Base-by-base conservation (phyloP, 2,329 filamentous ascomycete species). In the Aureobasidium pullulans region DNA sequence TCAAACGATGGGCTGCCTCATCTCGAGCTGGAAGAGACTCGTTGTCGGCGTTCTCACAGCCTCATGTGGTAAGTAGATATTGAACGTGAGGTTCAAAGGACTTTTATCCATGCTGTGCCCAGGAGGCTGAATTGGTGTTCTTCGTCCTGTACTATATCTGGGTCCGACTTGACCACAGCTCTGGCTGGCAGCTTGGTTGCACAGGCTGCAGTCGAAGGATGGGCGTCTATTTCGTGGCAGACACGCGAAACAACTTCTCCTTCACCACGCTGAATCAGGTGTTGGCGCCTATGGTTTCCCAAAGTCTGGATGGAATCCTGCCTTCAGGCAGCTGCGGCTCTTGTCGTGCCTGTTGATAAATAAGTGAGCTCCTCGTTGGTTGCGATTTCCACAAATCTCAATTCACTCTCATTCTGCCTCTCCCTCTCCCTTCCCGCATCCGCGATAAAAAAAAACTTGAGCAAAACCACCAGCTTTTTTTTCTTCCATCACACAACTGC, bases 171-270 rank as follows among this genome's bases (percentile, higher is more conserved):
- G 23, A 19, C 31, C n/a, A 8, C 23, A 23, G 23, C 23, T 15
- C 31, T 19, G 31, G 29, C 46, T 48, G 46, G 11, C 6, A 16
- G 44, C 28, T 31, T 50, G 15, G 31, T 15, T 50, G 47, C 28
- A 13, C 34, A 50, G 47, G 47, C 47, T 50, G 47, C 47, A 50
- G 47, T 50, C 34, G 47, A 50, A 39, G 47, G 47, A 39, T 39
- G 47, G 47, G 34, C 34, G 34, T 36, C 47, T 40, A 40, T 15
- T n/a, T 13, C 6, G 37, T 40, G 37, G 37, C 6, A n/a, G 47
- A 19, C n/a, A 37, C 31, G 15, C 47, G 47, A 50, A 50, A 39
- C 47, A 50, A 28, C 34, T 39, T 37, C 47, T 37, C 32, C 34
- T 39, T 50, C 47, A 50, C 47, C 19, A 28, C 34, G 31, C 34